Percentiles rank a stretch among this genome's conserved stretches.
phyloP scores from a whole-genome alignment of 2,329 filamentous ascomycete species.

The Arthrobotrys musiformis region DNA sequence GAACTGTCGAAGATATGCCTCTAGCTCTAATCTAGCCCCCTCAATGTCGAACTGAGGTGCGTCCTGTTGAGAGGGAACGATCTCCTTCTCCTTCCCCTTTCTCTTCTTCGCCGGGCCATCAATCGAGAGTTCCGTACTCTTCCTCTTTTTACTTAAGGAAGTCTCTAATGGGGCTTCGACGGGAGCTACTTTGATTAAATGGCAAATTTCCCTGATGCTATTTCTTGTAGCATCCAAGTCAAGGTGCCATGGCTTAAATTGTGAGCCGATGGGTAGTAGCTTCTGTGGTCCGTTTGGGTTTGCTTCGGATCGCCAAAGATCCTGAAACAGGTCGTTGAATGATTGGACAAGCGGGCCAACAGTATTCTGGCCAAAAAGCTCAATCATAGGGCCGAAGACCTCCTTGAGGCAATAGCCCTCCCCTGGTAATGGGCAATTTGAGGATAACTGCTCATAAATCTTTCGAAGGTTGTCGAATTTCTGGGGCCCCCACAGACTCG shows the following conservation, averaged over 20 bases:
- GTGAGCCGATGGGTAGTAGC: background rate
- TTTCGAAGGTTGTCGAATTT: too few relatives aligned
- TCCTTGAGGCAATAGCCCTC: background rate
- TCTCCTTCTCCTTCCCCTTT: too few relatives aligned
- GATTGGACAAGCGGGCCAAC: background rate
- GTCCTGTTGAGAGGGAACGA: too few relatives aligned
- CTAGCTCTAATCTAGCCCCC: too few relatives aligned
- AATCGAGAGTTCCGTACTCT: too few relatives aligned
- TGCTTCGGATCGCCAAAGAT: background rate
- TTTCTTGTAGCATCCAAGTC: background rate
- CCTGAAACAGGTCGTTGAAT: background rate
- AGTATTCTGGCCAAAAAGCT: background rate
- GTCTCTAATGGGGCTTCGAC: too few relatives aligned
- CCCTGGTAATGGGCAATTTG: background rate
- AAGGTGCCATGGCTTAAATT: background rate
- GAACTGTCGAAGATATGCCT: too few relatives aligned
- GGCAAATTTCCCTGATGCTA: background rate
- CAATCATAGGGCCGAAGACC: background rate
- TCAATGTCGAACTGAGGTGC: too few relatives aligned
- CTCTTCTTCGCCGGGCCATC: too few relatives aligned
- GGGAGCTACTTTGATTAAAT: background rate
- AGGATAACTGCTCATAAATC: too few relatives aligned
- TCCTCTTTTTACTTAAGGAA: too few relatives aligned
- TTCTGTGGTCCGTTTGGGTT: background rate
- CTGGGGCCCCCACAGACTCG: too few relatives aligned